Percentiles rank a stretch among this genome's conserved stretches.
Evolutionary conservation across 2,329 filamentous ascomycete species (phyloP).

Genomic region (Xylaria sp.): DNA sequence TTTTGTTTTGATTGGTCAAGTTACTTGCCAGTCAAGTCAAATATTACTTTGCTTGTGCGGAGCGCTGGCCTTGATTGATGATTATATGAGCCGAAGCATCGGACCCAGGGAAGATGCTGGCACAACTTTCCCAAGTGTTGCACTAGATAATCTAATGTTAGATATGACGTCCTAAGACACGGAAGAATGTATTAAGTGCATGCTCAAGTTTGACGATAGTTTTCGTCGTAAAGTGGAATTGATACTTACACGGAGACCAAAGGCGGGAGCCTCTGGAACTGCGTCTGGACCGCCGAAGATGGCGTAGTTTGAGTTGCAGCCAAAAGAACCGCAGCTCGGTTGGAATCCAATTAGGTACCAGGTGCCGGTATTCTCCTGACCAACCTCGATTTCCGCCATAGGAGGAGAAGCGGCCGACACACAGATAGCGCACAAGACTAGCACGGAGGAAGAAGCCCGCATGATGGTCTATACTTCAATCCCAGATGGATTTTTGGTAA

Average conservation of each 20-base stretch:
- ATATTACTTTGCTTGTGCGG: too few relatives aligned
- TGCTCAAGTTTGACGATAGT: background rate
- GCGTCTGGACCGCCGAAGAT: slow-evolving; percentile 13
- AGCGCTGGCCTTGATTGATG: slow-evolving; percentile 6
- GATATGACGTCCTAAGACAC: background rate
- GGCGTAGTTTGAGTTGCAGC: slow-evolving; percentile 7
- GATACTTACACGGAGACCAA: slow-evolving; percentile 23
- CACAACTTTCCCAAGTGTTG: slow-evolving; percentile 14
- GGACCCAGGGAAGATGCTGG: slow-evolving; percentile 7
- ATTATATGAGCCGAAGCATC: background rate
- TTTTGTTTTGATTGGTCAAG: too few relatives aligned
- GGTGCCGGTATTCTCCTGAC: background rate
- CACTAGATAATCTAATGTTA: slow-evolving; percentile 11
- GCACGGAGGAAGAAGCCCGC: slow-evolving; percentile 1
- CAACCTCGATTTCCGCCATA: background rate
- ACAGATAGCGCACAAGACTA: slow-evolving; percentile 17
- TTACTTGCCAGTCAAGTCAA: too few relatives aligned
- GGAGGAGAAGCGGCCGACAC: slow-evolving; percentile 7
- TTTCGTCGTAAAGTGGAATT: background rate
- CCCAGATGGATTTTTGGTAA: background rate
- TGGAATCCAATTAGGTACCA: slow-evolving; percentile 15
- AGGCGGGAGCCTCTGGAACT: slow-evolving; percentile 16
- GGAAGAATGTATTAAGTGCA: background rate
- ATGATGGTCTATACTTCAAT: slow-evolving; percentile 1
- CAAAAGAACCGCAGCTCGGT: background rate